Percentiles rank a stretch among this genome's conserved stretches.
Conservation (phyloP, 1,284 basidiomycete species). For the Polyporus tsugae region DNA sequence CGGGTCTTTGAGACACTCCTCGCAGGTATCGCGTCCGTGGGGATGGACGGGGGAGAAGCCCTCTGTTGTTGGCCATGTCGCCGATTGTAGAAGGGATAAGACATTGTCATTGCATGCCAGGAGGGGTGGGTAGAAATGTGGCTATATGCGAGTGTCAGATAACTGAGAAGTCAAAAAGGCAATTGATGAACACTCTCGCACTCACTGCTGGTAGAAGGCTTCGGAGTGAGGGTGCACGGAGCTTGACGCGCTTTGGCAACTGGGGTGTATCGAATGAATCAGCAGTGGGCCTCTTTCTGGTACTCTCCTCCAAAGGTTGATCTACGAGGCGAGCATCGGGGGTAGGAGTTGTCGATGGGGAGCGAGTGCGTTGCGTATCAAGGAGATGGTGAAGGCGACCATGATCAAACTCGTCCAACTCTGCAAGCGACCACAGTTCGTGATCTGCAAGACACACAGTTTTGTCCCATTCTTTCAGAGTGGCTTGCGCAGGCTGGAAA, state of each 20-base stretch:
- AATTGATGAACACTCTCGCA: background rate
- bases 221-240: constrained; percentile 18
- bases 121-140: constrained; percentile 27
- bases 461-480: constrained; percentile 27
- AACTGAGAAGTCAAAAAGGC: background rate
- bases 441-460: constrained; percentile 11
- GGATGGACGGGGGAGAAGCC: constrained; percentile 49
- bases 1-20: constrained; percentile 38
- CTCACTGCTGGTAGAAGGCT: constrained; percentile 23
- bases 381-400: constrained; percentile 16
- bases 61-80: background rate
- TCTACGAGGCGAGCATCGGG: no score
- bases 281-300: background rate
- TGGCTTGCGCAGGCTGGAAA: background rate
- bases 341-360: background rate
- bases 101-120: constrained; percentile 4
- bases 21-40: constrained; percentile 44
- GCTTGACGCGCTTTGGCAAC: constrained; percentile 19
- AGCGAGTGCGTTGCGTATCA: background rate
- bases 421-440: constrained; percentile 24
- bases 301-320: background rate
- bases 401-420: constrained; percentile 35
- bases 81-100: background rate
- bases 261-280: background rate
- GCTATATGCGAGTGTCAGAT: constrained; percentile 21